phyloP scores from a whole-genome alignment of 495 filamentous ascomycete genomes.

The Ascodesmis nigricans region DNA sequence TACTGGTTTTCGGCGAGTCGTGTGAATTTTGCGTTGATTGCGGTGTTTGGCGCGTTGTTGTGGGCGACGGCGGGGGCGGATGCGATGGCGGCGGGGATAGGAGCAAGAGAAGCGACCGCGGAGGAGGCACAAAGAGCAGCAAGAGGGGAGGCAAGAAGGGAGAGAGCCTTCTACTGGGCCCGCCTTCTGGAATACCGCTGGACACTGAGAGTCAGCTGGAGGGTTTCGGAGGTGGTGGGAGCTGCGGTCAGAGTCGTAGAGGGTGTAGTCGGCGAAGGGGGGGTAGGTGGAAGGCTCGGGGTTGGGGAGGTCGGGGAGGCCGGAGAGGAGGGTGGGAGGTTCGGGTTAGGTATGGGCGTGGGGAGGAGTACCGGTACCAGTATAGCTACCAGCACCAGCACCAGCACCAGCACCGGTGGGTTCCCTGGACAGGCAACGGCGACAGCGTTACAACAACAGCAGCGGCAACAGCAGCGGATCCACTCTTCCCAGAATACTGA shows the following conservation, averaged over 20 bases:
- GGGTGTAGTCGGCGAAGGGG: not conserved
- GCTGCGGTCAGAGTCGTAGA: constrained; percentile 57
- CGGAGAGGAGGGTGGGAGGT: constrained; percentile 2
- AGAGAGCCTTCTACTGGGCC: constrained; percentile 85
- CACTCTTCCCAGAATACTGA: too few relatives aligned
- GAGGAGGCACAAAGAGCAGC: constrained; percentile 95
- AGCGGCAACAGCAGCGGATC: constrained; percentile 14
- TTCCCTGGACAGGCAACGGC: constrained; percentile 3
- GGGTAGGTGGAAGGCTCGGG: not conserved
- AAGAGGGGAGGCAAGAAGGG: constrained; percentile 69
- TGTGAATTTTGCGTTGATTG: constrained; percentile 61
- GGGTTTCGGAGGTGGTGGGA: constrained; percentile 57
- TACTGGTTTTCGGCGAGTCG: constrained; percentile 73
- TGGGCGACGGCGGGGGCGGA: constrained; percentile 53
- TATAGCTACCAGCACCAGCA: constrained; percentile 3
- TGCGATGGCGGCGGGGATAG: too few relatives aligned
- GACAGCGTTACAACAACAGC: constrained; percentile 14
- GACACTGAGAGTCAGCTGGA: constrained; percentile 70
- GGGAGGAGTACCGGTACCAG: constrained; percentile 9
- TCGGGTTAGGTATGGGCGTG: constrained; percentile 19
- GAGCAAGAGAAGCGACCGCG: too few relatives aligned
- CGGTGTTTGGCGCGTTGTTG: constrained; percentile 58
- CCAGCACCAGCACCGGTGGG: constrained; percentile 11
- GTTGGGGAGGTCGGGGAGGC: not conserved
- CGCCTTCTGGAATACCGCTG: constrained; percentile 77